Percentiles rank a stretch among this genome's conserved stretches.
These are phyloP conservation scores for Paecilomyces dactylethromorphus DNA, from an alignment of 2,329 filamentous ascomycete genomes.

Conservation along the genomic window DNA sequence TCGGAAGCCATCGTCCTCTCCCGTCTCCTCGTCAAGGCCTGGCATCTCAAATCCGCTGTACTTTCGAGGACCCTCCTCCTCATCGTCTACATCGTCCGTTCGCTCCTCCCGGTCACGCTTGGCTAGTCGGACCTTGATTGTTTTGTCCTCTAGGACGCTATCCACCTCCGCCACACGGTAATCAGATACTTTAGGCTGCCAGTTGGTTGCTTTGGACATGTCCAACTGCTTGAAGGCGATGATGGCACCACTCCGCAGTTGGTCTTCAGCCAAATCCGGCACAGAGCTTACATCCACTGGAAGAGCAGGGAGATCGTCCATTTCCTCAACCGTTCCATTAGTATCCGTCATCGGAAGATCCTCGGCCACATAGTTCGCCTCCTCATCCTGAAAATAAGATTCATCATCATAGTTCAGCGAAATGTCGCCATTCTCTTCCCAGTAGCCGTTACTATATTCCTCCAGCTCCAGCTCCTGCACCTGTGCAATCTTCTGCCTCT, in stretches of 20 bases:
- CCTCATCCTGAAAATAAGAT: constrained; percentile 16
- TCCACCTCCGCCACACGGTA: constrained; percentile 62
- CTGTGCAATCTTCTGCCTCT: constrained; percentile 37
- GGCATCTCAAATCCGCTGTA: constrained; percentile 76
- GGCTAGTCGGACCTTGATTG: constrained; percentile 60
- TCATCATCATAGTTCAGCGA: constrained; percentile 40
- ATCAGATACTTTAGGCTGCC: constrained; percentile 41
- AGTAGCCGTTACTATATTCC: constrained; percentile 33
- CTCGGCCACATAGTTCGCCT: constrained; percentile 4
- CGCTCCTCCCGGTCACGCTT: constrained; percentile 56
- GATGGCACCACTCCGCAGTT: constrained; percentile 30
- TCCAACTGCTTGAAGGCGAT: constrained; percentile 44
- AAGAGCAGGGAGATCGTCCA: constrained; percentile 43
- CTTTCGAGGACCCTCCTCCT: constrained; percentile 61
- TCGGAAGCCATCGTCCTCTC: constrained; percentile 55
- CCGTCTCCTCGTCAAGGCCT: constrained; percentile 51
- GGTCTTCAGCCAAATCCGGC: constrained; percentile 37
- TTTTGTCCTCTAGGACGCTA: constrained; percentile 47
- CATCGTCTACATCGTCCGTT: constrained; percentile 53
- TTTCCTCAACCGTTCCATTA: constrained; percentile 28
- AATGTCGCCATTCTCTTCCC: constrained; percentile 20
- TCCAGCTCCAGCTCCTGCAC: constrained; percentile 35
- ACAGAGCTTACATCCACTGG: constrained; percentile 58
- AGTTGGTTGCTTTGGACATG: constrained; percentile 41
- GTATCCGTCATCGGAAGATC: constrained; percentile 13